Evolutionary conservation across 2,329 filamentous ascomycete genomes (phyloP), one percentile per base, ranked within the genome.

Genomic region (Ascochyta clinopodiicola): DNA sequence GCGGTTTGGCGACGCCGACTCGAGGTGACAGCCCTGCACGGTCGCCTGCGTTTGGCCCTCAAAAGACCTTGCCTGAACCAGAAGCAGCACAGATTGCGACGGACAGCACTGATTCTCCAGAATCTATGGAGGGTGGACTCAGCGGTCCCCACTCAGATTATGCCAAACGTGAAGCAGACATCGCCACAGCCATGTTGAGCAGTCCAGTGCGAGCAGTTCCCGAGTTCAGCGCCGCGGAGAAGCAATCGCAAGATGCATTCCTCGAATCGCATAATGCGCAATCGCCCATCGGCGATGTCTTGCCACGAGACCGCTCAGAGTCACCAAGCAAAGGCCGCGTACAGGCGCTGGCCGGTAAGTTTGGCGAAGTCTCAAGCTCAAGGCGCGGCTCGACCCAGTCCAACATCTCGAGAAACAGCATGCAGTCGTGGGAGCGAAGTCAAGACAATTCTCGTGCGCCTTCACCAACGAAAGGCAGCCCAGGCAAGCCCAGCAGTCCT

Each of bases 1-100:
- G 84, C 40, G 83, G 85, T 64, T 68, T 88, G 47, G 83, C 83
- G 52, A 81, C 85, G 32, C 86, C 86, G 4, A 84, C 80, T 56
- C 79, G 80, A 17, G 81, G 80, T 38, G 86, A 86, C 53, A 88
- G 84, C 53, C 86, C 86, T 29, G 86, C 85, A n/a, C 82, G 82
- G 43, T 83, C 80, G 29, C 85, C 86, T 4, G 77, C 79, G 21
- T 66, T 88, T 31, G 80, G 80, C 39, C 75, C 79, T 8, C 76
- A 74, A 19, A 76, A 73, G 46, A 71, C 77, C 17, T 59, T 78
- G 8, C 78, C 78, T n/a, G 77, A 76, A 38, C 79, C 79, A 31
- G 78, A 81, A 49, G 69, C 78, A 38, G 83, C 77, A 81, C 50
- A 75, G 75, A 22, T 85, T 24, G 73, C 78, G 8, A 70, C 77